Evolutionary conservation across 768 basidiomycete genomes (phyloP), one percentile per base, ranked within the genome.

Genomic region (Pilatotrama ljubarskyi): DNA sequence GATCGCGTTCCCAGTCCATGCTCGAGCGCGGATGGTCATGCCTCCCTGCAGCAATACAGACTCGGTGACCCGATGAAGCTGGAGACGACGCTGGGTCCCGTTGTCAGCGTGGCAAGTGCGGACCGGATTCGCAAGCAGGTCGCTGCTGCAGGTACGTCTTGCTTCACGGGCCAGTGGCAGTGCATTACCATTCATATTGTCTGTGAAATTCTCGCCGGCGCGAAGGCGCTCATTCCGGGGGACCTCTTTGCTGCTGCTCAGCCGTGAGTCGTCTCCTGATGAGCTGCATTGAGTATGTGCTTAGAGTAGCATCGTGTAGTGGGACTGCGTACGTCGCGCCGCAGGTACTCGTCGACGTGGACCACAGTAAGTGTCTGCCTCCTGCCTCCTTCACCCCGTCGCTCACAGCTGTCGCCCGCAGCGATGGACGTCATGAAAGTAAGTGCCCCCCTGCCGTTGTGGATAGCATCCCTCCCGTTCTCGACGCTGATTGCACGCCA

Each of bases 341-440:
- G 0, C 92, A 95, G 71, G 93, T 98, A 2, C 75, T 98, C 36
- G 80, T 95, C 32, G 80, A 97, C 63, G 97, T 99, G 11, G 74
- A 94, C 68, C 96, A 98, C 72, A 74, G 92, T 93, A 67, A 69
- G 91, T 82, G 48, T 9, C 43, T 32, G 49, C 38, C 18, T 50
- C n/a, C 15, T 38, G 69, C 11, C 64, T 46, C 41, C 40, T 43
- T 3, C 24, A 18, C 4, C 17, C n/a, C 22, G 3, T 1, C 13
- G 37, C 24, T 18, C 36, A 36, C 25, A 22, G 10, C 46, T 6
- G 8, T 10, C 20, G 38, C 63, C 17, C 61, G 22, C 61, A 93
- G 91, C 80, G 15, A 97, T 98, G 95, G 89, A 93, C 25, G 78
- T 97, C 32, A 97, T 98, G 95, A 92, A 75, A 79, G 95, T 88